phyloP scores from a whole-genome alignment of 1,284 basidiomycete species.

The Sanguinoderma infundibulare region DNA sequence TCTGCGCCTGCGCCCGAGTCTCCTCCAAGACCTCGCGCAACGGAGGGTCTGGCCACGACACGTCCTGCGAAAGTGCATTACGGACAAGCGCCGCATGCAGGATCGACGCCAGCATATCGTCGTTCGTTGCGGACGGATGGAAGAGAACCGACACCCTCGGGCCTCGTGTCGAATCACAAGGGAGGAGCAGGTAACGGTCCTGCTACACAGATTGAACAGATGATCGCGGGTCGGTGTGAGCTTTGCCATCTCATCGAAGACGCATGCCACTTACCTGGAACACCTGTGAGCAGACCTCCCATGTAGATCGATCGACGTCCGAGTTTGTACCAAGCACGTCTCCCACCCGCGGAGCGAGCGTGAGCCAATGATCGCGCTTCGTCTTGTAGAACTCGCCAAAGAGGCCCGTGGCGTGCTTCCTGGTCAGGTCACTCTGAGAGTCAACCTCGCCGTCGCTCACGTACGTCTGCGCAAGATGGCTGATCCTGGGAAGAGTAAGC shows the following conservation, averaged over 20 bases:
- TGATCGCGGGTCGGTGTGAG: conserved; percentile 9
- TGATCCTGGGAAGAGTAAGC: conserved; percentile 34
- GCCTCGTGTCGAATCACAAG: conserved; percentile 18
- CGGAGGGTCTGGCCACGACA: not conserved
- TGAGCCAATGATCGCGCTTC: conserved; percentile 28
- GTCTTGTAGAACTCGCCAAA: conserved; percentile 38
- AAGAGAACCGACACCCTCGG: conserved; percentile 30
- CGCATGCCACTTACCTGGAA: conserved; percentile 29
- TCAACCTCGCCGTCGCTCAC: conserved; percentile 20
- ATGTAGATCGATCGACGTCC: conserved; percentile 24
- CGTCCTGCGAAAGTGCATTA: conserved; percentile 7
- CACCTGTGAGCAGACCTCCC: conserved; percentile 31
- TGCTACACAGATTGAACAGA: conserved; percentile 25
- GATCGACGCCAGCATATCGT: conserved; percentile 34
- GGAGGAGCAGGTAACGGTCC: conserved; percentile 35
- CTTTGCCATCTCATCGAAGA: not conserved
- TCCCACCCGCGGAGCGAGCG: conserved; percentile 31
- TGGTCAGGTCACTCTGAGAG: conserved; percentile 30
- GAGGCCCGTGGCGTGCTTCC: conserved; percentile 26
- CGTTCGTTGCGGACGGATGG: conserved; percentile 31
- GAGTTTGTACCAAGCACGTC: conserved; percentile 26
- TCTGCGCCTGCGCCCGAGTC: conserved; percentile 21
- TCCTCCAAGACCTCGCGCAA: conserved; percentile 22
- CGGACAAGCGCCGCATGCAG: conserved; percentile 34
- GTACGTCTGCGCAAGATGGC: conserved; percentile 30